Conservation (phyloP, 2,329 filamentous ascomycete genomes). For the Biscogniauxia sp. region DNA sequence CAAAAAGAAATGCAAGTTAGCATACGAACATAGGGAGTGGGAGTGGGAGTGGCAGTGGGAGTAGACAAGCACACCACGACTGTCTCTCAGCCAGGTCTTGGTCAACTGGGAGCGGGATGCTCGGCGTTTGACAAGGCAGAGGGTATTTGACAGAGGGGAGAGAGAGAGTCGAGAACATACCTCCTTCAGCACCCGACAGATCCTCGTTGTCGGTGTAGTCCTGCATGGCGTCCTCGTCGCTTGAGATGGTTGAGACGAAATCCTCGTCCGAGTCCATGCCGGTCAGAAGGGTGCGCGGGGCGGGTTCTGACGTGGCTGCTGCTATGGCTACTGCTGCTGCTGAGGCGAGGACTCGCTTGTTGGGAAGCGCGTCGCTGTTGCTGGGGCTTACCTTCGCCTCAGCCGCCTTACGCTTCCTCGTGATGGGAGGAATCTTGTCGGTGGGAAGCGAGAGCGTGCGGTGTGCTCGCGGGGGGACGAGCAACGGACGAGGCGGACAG, state of each 20-base stretch:
- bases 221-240: constrained; percentile 70
- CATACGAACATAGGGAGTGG: not conserved
- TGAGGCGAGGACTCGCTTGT: constrained; percentile 56
- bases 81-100: too few species aligned
- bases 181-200: constrained; percentile 52
- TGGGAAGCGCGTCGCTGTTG: constrained; percentile 41
- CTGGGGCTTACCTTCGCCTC: constrained; percentile 58
- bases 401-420: constrained; percentile 63
- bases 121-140: too few species aligned
- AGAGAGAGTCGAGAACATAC: too few species aligned
- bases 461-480: constrained; percentile 24
- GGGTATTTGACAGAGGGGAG: too few species aligned
- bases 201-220: constrained; percentile 75
- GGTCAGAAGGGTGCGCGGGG: constrained; percentile 59
- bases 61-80: too few species aligned
- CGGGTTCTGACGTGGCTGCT: constrained; percentile 35
- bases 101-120: not conserved
- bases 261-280: constrained; percentile 96
- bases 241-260: constrained; percentile 81
- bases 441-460: constrained; percentile 16
- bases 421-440: constrained; percentile 58
- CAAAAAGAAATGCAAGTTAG: not conserved
- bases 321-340: constrained; percentile 37
- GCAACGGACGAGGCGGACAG: constrained; percentile 8
- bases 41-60: not conserved